Percentiles rank a stretch among this genome's conserved stretches.
Conservation (phyloP, 345 rosid genomes). For the Arabidopsis suecica region DNA sequence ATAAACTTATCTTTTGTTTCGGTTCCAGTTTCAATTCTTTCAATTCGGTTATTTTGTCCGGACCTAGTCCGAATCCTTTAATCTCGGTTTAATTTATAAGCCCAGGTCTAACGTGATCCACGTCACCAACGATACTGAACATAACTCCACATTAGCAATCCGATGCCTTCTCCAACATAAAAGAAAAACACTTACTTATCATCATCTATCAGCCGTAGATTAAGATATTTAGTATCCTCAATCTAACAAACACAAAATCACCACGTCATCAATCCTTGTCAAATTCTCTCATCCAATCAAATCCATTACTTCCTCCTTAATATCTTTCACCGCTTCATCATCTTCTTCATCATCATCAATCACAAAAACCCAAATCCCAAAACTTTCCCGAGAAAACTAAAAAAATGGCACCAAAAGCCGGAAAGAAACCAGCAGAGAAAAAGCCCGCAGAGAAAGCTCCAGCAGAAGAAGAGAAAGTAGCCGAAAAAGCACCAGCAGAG, state of each 20-base stretch:
- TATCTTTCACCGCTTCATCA: slow-evolving; percentile 19
- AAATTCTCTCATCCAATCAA: slow-evolving; percentile 7
- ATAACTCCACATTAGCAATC: slow-evolving; percentile 27
- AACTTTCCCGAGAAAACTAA: neutral
- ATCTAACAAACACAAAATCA: neutral
- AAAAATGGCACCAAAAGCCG: slow-evolving; percentile 49
- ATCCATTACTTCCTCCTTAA: neutral
- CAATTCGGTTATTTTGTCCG: too few relatives aligned
- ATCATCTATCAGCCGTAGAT: slow-evolving; percentile 10
- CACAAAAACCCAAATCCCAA: neutral
- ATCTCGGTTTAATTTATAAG: too few relatives aligned
- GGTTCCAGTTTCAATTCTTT: too few relatives aligned
- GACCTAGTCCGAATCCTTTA: too few relatives aligned
- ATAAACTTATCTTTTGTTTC: too few relatives aligned
- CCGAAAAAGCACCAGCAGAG: slow-evolving; percentile 75
- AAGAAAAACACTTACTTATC: slow-evolving; percentile 20
- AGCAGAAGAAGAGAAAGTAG: slow-evolving; percentile 64
- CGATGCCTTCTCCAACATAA: neutral
- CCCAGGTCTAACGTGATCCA: too few relatives aligned
- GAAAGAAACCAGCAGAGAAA: slow-evolving; percentile 68
- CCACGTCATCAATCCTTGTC: slow-evolving; percentile 24
- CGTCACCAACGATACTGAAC: too few relatives aligned
- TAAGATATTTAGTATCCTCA: neutral
- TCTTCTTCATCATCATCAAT: neutral
- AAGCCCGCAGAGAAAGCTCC: slow-evolving; percentile 61